phyloP scores from a whole-genome alignment of 176 grass and related monocot species.

The Saccharum spontaneum region DNA sequence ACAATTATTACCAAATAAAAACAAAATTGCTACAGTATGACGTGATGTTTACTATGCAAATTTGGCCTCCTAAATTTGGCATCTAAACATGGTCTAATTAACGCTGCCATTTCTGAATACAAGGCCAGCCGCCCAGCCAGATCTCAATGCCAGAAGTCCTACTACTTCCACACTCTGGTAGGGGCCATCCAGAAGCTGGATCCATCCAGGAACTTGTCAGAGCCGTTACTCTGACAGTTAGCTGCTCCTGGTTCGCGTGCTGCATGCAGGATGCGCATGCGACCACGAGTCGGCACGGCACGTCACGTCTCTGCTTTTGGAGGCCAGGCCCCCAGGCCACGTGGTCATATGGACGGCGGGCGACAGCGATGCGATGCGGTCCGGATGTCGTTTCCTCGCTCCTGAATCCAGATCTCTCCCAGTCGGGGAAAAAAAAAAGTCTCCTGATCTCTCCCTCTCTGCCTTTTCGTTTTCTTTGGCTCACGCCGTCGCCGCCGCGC shows the following conservation, averaged over 20 bases:
- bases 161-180: too few species aligned
- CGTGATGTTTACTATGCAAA: too few species aligned
- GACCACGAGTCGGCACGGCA: background rate
- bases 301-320: background rate
- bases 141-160: background rate
- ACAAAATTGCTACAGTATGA: too few species aligned
- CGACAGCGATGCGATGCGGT: conserved; percentile 12
- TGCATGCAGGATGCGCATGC: background rate
- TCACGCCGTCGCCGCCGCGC: background rate
- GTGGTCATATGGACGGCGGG: background rate
- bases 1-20: too few species aligned
- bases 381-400: background rate
- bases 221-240: background rate
- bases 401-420: too few species aligned
- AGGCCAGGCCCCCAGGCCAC: background rate
- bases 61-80: too few species aligned
- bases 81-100: too few species aligned
- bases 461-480: background rate
- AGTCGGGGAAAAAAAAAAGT: too few species aligned
- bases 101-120: background rate
- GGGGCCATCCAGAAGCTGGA: background rate
- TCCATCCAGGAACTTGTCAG: background rate
- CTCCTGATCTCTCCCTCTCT: background rate
- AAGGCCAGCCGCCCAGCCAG: background rate
- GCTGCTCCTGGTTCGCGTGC: background rate